These are phyloP conservation scores for Microbotryomycetes sp. DNA, from an alignment of 1,284 basidiomycete species.

Conservation along the genomic window DNA sequence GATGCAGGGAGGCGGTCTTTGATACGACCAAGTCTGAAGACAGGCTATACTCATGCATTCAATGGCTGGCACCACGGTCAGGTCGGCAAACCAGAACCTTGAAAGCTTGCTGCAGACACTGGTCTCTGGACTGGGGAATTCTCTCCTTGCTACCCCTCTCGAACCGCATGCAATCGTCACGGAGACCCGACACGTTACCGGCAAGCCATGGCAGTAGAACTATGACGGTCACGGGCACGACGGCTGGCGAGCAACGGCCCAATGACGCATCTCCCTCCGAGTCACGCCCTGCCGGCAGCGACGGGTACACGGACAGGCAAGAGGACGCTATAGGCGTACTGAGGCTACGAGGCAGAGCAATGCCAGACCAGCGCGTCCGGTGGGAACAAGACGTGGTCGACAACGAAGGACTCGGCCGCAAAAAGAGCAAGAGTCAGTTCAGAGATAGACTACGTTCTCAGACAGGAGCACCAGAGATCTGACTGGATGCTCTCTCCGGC, in stretches of 20 bases:
- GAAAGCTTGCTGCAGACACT: too few species aligned
- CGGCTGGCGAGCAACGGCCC: not conserved
- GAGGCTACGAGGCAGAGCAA: conserved; percentile 40
- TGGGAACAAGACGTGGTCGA: conserved; percentile 76
- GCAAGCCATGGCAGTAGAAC: not conserved
- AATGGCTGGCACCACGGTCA: too few species aligned
- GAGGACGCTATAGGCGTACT: conserved; percentile 35
- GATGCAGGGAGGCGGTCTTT: too few species aligned
- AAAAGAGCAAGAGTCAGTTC: conserved; percentile 72
- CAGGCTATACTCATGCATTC: too few species aligned
- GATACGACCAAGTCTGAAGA: too few species aligned
- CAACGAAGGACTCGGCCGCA: conserved; percentile 69
- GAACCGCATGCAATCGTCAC: not conserved
- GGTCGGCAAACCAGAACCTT: too few species aligned
- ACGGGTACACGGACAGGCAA: not conserved
- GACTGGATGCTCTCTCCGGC: not conserved
- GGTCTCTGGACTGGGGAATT: too few species aligned
- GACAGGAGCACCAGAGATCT: too few species aligned
- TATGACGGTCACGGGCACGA: not conserved
- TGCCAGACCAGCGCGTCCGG: conserved; percentile 47
- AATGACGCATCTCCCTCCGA: not conserved
- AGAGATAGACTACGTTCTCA: not conserved
- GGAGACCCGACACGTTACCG: not conserved
- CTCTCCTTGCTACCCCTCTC: too few species aligned
- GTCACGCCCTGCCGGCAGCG: too few species aligned